These are phyloP conservation scores for Hyphodiscus hymeniophilus DNA, from an alignment of 495 filamentous ascomycete species.

Conservation along the genomic window DNA sequence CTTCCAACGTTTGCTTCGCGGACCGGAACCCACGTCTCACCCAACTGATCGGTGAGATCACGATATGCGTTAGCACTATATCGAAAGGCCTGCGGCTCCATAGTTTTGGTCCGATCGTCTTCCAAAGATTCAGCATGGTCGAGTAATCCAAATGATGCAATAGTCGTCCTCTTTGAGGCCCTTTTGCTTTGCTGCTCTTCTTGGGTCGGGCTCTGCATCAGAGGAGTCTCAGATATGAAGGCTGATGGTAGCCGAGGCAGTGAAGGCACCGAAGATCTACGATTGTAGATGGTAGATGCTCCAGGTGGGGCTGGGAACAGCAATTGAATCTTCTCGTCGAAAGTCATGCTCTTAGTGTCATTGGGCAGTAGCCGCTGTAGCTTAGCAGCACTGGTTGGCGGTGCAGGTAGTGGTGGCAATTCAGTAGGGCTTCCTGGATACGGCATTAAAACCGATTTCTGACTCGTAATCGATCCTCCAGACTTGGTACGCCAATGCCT, in stretches of 20 bases:
- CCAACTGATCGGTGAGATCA: constrained; percentile 27
- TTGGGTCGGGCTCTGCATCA: constrained; percentile 5
- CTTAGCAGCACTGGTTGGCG: constrained; percentile 29
- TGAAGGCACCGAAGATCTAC: constrained; percentile 34
- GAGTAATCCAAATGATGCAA: constrained; percentile 13
- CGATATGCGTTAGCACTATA: constrained; percentile 22
- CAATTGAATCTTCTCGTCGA: constrained; percentile 40
- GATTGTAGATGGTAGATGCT: constrained; percentile 17
- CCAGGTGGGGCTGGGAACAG: constrained; percentile 36
- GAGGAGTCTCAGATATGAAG: constrained; percentile 8
- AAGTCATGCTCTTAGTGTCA: constrained; percentile 44
- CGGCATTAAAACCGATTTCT: constrained; percentile 34
- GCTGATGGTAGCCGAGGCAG: constrained; percentile 15
- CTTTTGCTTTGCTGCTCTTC: constrained; percentile 3
- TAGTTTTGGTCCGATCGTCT: neutral
- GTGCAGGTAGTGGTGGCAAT: constrained; percentile 32
- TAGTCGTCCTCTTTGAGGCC: constrained; percentile 17
- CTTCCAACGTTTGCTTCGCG: constrained; percentile 26
- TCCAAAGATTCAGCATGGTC: constrained; percentile 12
- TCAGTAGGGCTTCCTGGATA: constrained; percentile 39
- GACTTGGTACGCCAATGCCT: constrained; percentile 38
- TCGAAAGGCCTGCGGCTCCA: constrained; percentile 7
- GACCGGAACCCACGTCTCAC: constrained; percentile 32
- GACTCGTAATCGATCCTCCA: constrained; percentile 29
- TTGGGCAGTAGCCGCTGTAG: constrained; percentile 28